phyloP scores from a whole-genome alignment of 805 yeast genomes.

The Suhomyces tanzawaensis region DNA sequence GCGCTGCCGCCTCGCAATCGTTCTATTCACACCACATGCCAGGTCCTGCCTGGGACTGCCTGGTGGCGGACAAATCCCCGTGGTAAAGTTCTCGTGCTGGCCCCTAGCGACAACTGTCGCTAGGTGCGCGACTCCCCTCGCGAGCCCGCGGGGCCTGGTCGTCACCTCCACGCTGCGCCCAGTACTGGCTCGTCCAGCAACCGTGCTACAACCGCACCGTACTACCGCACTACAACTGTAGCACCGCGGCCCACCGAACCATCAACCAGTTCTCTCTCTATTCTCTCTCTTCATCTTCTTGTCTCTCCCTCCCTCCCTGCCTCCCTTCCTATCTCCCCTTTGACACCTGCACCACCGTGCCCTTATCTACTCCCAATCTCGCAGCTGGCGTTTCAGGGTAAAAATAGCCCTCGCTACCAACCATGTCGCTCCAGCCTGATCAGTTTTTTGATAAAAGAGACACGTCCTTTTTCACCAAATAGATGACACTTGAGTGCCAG shows the following conservation, averaged over 20 bases:
- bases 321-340: neutral
- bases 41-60: neutral
- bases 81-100: too few species aligned
- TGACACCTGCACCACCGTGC: neutral
- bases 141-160: too few species aligned
- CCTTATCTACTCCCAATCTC: neutral
- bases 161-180: neutral
- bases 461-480: constrained; percentile 6
- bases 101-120: too few species aligned
- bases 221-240: neutral
- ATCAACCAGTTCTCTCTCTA: neutral
- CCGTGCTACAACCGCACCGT: neutral
- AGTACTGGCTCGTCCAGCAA: neutral
- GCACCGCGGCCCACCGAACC: neutral
- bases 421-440: constrained; percentile 1
- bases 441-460: constrained; percentile 2
- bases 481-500: constrained; percentile 5
- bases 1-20: neutral
- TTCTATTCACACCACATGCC: neutral
- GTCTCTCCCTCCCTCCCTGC: neutral
- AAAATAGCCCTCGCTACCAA: constrained; percentile 1
- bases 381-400: constrained; percentile 4
- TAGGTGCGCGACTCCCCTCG: too few species aligned
- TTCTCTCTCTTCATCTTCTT: neutral
- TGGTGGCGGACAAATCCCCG: neutral